phyloP scores from a whole-genome alignment of 2,329 filamentous ascomycete species.

The Lasiodiplodia theobromae region DNA sequence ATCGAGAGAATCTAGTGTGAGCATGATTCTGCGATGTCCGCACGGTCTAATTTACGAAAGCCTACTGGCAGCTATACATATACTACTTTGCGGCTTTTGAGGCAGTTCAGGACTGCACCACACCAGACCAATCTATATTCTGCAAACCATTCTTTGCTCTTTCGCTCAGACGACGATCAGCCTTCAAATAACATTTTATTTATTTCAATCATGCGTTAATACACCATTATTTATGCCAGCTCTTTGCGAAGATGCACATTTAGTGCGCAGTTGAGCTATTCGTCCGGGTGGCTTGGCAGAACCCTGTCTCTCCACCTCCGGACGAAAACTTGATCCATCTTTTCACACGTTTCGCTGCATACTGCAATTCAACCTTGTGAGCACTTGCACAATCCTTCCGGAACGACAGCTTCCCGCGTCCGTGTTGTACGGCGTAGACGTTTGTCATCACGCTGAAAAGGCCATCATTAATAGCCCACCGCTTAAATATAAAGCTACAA shows the following conservation, averaged over 20 bases:
- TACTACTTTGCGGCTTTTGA: neutral
- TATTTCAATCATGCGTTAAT: neutral
- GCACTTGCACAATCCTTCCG: slow-evolving; percentile 5
- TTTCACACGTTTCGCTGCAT: neutral
- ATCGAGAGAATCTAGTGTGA: neutral
- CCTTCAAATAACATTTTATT: neutral
- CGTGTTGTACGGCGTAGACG: neutral
- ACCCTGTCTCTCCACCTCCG: neutral
- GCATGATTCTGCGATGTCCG: neutral
- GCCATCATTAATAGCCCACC: neutral
- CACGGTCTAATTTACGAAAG: neutral
- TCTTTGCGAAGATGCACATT: neutral
- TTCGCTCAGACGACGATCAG: neutral
- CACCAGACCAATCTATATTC: neutral
- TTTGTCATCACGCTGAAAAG: slow-evolving; percentile 4
- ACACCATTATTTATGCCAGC: neutral
- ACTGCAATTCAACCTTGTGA: neutral
- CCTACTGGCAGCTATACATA: neutral
- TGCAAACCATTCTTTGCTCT: neutral
- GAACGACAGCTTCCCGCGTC: neutral
- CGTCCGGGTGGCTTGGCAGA: neutral
- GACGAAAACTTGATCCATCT: slow-evolving; percentile 6
- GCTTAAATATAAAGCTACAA: neutral
- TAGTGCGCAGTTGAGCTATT: neutral
- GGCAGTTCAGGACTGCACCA: neutral